Percentiles rank a stretch among this genome's conserved stretches.
phyloP scores from a whole-genome alignment of 2,329 filamentous ascomycete species.

The Lasiodiplodia citricola region DNA sequence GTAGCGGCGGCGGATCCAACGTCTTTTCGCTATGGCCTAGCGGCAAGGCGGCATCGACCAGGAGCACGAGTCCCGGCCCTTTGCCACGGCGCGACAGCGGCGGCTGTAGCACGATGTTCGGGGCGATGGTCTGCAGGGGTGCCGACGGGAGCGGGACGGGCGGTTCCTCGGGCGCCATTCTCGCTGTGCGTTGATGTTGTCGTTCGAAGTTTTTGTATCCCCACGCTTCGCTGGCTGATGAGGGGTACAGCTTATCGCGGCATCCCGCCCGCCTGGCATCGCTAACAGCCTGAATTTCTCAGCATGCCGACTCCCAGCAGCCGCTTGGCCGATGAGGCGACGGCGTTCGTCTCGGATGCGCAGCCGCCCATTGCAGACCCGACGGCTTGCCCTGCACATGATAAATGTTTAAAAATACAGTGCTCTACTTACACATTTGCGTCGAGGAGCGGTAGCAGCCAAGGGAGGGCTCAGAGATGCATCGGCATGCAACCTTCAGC shows the following conservation, averaged over 20 bases:
- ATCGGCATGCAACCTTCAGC: not conserved
- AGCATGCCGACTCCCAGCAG: not conserved
- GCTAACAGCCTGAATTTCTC: not conserved
- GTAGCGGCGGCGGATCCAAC: slow-evolving; percentile 59
- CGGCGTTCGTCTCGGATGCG: not conserved
- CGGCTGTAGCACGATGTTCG: slow-evolving; percentile 45
- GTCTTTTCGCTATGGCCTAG: slow-evolving; percentile 42
- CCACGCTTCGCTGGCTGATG: not conserved
- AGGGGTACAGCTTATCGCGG: not conserved
- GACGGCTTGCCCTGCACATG: no score
- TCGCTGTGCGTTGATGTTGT: not conserved
- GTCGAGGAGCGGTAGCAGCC: no score
- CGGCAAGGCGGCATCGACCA: slow-evolving; percentile 45
- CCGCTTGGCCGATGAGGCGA: not conserved
- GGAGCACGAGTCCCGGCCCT: slow-evolving; percentile 56
- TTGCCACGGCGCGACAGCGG: slow-evolving; percentile 56
- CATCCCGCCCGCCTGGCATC: not conserved
- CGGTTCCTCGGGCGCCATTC: slow-evolving; percentile 6
- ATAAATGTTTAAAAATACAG: no score
- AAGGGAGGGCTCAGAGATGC: no score
- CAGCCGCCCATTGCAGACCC: not conserved
- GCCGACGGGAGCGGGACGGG: slow-evolving; percentile 30
- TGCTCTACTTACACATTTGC: no score
- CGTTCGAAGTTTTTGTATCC: not conserved
- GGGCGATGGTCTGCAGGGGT: slow-evolving; percentile 33